These are phyloP conservation scores for Vigna angularis DNA, from an alignment of 306 rosid species.

Conservation along the genomic window DNA sequence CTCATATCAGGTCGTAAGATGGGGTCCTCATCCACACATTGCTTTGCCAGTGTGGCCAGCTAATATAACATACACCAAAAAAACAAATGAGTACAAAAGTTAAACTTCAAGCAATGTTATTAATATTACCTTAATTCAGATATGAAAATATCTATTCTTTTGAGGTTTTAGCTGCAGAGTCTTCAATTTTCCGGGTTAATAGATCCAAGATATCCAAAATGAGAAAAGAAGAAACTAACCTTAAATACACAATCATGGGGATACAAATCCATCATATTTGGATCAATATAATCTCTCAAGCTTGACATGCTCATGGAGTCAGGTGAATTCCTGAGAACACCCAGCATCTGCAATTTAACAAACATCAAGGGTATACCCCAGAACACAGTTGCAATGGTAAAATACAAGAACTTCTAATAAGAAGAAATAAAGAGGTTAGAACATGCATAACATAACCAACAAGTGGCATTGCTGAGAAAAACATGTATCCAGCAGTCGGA, in stretches of 20 bases:
- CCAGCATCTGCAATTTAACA: constrained; percentile 79
- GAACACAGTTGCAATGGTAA: constrained; percentile 30
- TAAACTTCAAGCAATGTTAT: constrained; percentile 16
- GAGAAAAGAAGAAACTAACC: constrained; percentile 48
- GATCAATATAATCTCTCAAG: constrained; percentile 81
- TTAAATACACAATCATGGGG: constrained; percentile 97
- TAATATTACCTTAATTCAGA: neutral
- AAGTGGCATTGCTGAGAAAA: neutral
- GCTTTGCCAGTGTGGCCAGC: constrained; percentile 92
- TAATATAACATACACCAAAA: constrained; percentile 35
- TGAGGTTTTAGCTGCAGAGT: neutral
- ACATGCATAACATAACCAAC: too few relatives aligned
- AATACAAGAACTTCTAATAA: constrained; percentile 3
- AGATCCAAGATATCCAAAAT: neutral
- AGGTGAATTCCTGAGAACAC: constrained; percentile 77
- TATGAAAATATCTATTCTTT: neutral
- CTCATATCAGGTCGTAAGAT: constrained; percentile 92
- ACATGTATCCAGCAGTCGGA: too few relatives aligned
- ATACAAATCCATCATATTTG: constrained; percentile 90
- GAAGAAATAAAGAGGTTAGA: neutral
- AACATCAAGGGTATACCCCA: constrained; percentile 35
- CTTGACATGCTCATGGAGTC: constrained; percentile 84
- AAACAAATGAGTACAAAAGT: constrained; percentile 8
- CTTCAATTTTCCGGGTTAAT: constrained; percentile 22
- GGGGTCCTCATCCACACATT: constrained; percentile 96